Base-by-base conservation (phyloP, 2,329 filamentous ascomycete species). In the Alternaria conjuncta region DNA sequence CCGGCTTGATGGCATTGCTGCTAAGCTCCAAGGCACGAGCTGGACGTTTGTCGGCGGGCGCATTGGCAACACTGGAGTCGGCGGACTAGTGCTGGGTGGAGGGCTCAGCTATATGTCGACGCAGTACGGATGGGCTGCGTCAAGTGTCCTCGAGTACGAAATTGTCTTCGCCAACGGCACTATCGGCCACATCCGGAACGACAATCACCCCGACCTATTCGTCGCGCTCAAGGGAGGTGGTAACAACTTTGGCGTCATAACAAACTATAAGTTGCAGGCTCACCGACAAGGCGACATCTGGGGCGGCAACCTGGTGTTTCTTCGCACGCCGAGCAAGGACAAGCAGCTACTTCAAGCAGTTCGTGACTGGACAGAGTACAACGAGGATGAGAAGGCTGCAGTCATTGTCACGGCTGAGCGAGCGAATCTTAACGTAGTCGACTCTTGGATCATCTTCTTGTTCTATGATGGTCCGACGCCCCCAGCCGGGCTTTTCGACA, bases 401-500 rank as follows among this genome's bases (percentile, higher is more conserved):
- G 71, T 77, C 3, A 77, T 77, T 18, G 72, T 76, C 8, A 77
- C 75, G 12, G 71, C 72, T 0, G 74, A 77, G 51, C 66, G 71
- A 13, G 66, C 71, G 3, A 73, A 75, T 23, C 20, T 76, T n/a
- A 67, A 75, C 51, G 25, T 72, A 5, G 65, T 76, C 13, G 75
- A 77, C 60, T 71, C 70, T 6, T 76, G 73, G 74, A 77, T 77
- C 53, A 65, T 77, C 30, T 77, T 77, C 57, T 55, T 77, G 20
- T 76, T 77, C 54, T 77, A 77, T 50, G 73, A 77, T 43, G 71
- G 73, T 2, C 82, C 84, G 0, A 75, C 78, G 55, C 71, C 72
- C 20, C 87, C 88, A 1, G 71, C 79, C 2, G 84, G 80, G 5
- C 82, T 86, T 3, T 90, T 91, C 62, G 81, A 84, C 60, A 84